These are phyloP conservation scores for Bromus sterilis DNA, from an alignment of 176 grass and related monocot species.

Conservation along the genomic window DNA sequence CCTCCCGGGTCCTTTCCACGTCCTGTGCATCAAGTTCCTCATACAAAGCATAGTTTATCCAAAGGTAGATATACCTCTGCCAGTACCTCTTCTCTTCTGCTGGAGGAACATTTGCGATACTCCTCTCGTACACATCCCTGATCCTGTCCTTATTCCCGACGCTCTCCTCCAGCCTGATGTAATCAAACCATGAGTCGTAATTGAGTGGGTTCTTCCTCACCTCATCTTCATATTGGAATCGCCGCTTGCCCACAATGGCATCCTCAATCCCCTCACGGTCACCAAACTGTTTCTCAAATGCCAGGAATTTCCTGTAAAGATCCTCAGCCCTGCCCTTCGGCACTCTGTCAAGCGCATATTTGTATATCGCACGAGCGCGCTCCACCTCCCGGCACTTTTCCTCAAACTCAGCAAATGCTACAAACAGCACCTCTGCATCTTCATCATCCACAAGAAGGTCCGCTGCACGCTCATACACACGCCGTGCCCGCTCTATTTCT, in stretches of 20 bases:
- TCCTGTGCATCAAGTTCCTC: conserved; percentile 82
- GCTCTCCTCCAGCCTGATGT: conserved; percentile 75
- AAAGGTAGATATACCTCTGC: conserved; percentile 74
- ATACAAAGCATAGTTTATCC: conserved; percentile 88
- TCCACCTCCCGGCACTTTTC: conserved; percentile 60
- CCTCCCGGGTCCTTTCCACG: conserved; percentile 49
- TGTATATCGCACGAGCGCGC: conserved; percentile 58
- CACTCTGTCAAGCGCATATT: conserved; percentile 52
- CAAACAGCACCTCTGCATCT: conserved; percentile 57
- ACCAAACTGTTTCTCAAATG: conserved; percentile 69
- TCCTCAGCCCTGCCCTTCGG: conserved; percentile 74
- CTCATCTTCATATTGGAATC: conserved; percentile 81
- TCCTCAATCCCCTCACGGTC: conserved; percentile 55
- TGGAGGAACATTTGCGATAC: conserved; percentile 74
- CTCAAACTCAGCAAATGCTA: conserved; percentile 78
- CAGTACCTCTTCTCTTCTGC: conserved; percentile 86
- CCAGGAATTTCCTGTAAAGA: conserved; percentile 61
- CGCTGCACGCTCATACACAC: conserved; percentile 51
- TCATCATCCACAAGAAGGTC: conserved; percentile 58
- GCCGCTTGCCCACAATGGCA: conserved; percentile 53
- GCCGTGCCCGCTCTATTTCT: conserved; percentile 40
- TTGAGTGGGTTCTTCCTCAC: conserved; percentile 84
- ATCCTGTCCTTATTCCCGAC: conserved; percentile 55
- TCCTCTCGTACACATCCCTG: conserved; percentile 74
- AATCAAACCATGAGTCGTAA: conserved; percentile 88